Percentiles rank a stretch among this genome's conserved stretches.
These are phyloP conservation scores for Wickerhamomyces strasburgensis DNA, from an alignment of 805 yeast species.

Conservation along the genomic window DNA sequence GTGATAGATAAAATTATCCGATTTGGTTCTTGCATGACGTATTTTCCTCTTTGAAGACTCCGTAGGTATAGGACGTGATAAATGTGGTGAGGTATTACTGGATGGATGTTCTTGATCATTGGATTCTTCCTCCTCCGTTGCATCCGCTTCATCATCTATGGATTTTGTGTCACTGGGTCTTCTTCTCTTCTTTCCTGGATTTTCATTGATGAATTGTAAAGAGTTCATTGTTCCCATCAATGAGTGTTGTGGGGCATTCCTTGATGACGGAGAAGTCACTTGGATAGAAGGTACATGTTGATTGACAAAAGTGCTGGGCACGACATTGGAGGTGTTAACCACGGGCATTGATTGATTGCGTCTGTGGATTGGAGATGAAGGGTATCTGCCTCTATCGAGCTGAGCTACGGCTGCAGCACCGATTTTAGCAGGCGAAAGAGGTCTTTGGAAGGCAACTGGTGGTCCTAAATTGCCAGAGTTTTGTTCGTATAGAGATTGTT, in stretches of 20 bases:
- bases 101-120: too few species aligned
- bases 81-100: too few species aligned
- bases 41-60: constrained; percentile 6
- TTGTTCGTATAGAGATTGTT: neutral
- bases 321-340: constrained; percentile 2
- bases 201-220: constrained; percentile 26
- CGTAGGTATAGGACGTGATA: neutral
- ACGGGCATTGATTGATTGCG: constrained; percentile 38
- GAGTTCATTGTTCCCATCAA: constrained; percentile 26
- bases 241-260: constrained; percentile 10
- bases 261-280: neutral
- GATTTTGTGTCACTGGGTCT: constrained; percentile 23
- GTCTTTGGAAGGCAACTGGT: constrained; percentile 29
- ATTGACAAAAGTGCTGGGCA: neutral
- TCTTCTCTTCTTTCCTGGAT: constrained; percentile 25
- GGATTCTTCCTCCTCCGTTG: constrained; percentile 11
- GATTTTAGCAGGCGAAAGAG: constrained; percentile 62
- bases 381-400: constrained; percentile 26
- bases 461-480: constrained; percentile 16
- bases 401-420: constrained; percentile 71
- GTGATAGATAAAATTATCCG: constrained; percentile 15
- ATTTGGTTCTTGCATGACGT: constrained; percentile 18
- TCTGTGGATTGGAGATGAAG: constrained; percentile 28
- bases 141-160: constrained; percentile 15
- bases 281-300: constrained; percentile 4